These are phyloP conservation scores for Amanita brunnescens DNA, from an alignment of 768 basidiomycete genomes.

Conservation along the genomic window DNA sequence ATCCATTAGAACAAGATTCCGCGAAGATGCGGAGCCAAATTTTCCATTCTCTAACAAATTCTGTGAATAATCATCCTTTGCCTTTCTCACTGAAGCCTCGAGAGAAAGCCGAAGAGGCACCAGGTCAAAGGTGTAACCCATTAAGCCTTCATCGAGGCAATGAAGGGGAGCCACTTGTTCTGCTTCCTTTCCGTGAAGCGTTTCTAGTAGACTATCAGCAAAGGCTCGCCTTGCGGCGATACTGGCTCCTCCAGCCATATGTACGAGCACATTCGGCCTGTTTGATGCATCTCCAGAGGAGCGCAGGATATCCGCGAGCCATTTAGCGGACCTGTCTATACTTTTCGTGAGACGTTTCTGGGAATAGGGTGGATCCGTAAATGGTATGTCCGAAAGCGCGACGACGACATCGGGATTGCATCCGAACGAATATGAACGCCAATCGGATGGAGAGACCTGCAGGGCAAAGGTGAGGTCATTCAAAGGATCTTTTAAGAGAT, in stretches of 20 bases:
- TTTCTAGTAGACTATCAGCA: constrained; percentile 46
- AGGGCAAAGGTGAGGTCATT: neutral
- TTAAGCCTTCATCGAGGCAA: constrained; percentile 58
- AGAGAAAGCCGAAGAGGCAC: constrained; percentile 34
- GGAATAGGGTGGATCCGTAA: constrained; percentile 55
- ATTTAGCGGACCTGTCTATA: constrained; percentile 57
- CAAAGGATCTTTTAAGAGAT: constrained; percentile 2
- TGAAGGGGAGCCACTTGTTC: constrained; percentile 40
- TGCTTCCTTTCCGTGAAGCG: constrained; percentile 45
- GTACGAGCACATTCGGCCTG: constrained; percentile 40
- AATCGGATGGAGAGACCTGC: constrained; percentile 48
- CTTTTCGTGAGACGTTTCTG: constrained; percentile 75
- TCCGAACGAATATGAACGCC: constrained; percentile 42
- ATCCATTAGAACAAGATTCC: constrained; percentile 6
- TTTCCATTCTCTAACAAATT: constrained; percentile 8
- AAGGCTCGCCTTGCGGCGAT: constrained; percentile 56
- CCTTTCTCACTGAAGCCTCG: constrained; percentile 12
- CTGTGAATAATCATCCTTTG: neutral
- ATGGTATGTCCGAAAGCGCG: constrained; percentile 63
- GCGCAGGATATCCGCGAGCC: constrained; percentile 49
- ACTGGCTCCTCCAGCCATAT: constrained; percentile 57
- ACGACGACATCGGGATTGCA: constrained; percentile 64
- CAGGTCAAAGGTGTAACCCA: constrained; percentile 68
- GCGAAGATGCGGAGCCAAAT: neutral
- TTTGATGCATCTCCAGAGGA: neutral